Evolutionary conservation across 805 yeast species (phyloP).

Genomic region (Grigorovia humatica): DNA sequence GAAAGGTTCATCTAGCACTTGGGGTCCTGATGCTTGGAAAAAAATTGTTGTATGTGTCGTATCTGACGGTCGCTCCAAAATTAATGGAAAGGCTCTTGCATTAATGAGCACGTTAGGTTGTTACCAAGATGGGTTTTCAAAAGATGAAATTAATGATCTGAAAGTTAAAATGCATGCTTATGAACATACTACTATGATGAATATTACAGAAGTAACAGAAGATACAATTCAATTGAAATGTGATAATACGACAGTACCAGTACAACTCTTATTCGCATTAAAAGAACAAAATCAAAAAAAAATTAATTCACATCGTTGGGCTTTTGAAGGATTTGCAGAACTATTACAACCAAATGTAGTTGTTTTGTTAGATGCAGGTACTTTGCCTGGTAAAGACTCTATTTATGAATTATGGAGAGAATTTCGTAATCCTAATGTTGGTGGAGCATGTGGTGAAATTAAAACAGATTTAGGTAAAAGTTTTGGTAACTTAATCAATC

Average conservation of each 20-base stretch:
- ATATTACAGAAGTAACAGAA: constrained; percentile 57
- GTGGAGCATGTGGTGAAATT: constrained; percentile 98
- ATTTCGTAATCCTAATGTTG: constrained; percentile 69
- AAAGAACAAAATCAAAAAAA: constrained; percentile 84
- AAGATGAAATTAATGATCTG: constrained; percentile 74
- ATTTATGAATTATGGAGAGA: constrained; percentile 85
- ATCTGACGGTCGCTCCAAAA: constrained; percentile 83
- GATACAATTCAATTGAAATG: constrained; percentile 48
- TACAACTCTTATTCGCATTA: constrained; percentile 79
- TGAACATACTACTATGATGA: constrained; percentile 89
- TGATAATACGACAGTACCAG: constrained; percentile 53
- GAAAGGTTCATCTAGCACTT: constrained; percentile 53
- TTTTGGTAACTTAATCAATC: constrained; percentile 53
- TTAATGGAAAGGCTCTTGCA: constrained; percentile 69
- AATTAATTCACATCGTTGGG: constrained; percentile 96
- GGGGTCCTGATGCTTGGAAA: constrained; percentile 98
- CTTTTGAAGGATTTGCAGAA: constrained; percentile 84
- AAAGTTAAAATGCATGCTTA: constrained; percentile 80
- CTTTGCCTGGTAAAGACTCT: constrained; percentile 77
- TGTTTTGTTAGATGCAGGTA: constrained; percentile 85
- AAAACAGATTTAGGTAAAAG: constrained; percentile 68
- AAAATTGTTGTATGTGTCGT: constrained; percentile 83
- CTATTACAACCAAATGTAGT: constrained; percentile 74
- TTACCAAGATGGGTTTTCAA: constrained; percentile 93
- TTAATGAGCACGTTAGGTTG: constrained; percentile 79